phyloP scores from a whole-genome alignment of 495 filamentous ascomycete species.

The Lophiostoma macrostomum region DNA sequence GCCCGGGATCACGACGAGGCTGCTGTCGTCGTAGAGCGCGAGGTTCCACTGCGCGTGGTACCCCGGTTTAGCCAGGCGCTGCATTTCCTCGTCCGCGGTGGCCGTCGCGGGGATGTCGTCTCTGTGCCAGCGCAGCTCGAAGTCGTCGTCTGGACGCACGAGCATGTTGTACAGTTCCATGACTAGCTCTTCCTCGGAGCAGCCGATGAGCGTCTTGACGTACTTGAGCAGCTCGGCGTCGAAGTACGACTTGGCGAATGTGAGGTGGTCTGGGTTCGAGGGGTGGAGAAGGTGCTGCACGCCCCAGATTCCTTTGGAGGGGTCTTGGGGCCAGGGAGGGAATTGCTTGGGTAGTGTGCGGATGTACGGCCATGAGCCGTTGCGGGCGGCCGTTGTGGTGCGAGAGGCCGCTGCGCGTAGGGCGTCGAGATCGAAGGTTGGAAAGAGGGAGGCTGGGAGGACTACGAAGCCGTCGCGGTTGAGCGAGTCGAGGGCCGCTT shows the following conservation, averaged over 20 bases:
- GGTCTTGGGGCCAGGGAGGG: slow-evolving; percentile 66
- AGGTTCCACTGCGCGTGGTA: slow-evolving; percentile 77
- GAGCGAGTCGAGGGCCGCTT: slow-evolving; percentile 30
- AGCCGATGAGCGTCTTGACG: slow-evolving; percentile 55
- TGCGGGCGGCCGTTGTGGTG: slow-evolving; percentile 55
- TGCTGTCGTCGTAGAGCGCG: slow-evolving; percentile 63
- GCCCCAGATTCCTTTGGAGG: slow-evolving; percentile 72
- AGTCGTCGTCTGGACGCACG: slow-evolving; percentile 61
- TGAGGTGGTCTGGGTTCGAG: slow-evolving; percentile 48
- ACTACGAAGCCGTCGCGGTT: slow-evolving; percentile 42
- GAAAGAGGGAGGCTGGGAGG: slow-evolving; percentile 45
- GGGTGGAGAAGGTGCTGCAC: slow-evolving; percentile 82
- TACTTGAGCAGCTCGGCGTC: slow-evolving; percentile 53
- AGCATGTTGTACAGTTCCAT: slow-evolving; percentile 82
- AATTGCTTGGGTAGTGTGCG: slow-evolving; percentile 83
- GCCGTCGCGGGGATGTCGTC: slow-evolving; percentile 67
- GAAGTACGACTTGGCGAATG: slow-evolving; percentile 67
- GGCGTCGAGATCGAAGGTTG: slow-evolving; percentile 44
- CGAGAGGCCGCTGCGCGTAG: slow-evolving; percentile 56
- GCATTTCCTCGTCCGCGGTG: slow-evolving; percentile 53
- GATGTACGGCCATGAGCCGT: slow-evolving; percentile 70
- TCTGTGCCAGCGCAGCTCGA: slow-evolving; percentile 72
- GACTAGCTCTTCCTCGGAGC: slow-evolving; percentile 53
- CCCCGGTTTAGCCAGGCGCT: slow-evolving; percentile 32
- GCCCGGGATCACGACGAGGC: slow-evolving; percentile 68